These are phyloP conservation scores for Clonostachys rosea DNA, from an alignment of 2,329 filamentous ascomycete genomes.

Conservation along the genomic window DNA sequence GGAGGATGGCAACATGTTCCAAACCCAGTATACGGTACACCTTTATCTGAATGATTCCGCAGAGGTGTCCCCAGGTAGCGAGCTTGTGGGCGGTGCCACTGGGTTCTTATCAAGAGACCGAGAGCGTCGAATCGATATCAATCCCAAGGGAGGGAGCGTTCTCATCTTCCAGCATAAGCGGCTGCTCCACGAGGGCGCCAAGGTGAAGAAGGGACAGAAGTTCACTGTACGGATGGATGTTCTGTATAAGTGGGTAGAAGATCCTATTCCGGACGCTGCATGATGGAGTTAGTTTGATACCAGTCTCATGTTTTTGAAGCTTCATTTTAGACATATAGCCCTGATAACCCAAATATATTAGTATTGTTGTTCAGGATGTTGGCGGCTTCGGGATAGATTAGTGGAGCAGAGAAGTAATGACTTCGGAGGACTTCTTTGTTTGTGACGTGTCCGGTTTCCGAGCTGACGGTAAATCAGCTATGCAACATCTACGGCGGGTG, in stretches of 20 bases:
- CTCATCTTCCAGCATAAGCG: slow-evolving; percentile 53
- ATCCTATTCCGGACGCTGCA: neutral
- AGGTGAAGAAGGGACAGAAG: slow-evolving; percentile 45
- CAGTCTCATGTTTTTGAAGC: too few species aligned
- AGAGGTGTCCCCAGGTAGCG: slow-evolving; percentile 5
- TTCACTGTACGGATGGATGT: slow-evolving; percentile 54
- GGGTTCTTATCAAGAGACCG: slow-evolving; percentile 42
- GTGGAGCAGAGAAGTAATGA: too few species aligned
- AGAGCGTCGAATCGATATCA: slow-evolving; percentile 40
- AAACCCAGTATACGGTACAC: slow-evolving; percentile 50
- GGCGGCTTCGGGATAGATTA: too few species aligned
- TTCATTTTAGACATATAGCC: too few species aligned
- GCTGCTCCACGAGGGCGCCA: slow-evolving; percentile 48
- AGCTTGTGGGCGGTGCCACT: slow-evolving; percentile 48
- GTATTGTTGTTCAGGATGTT: too few species aligned
- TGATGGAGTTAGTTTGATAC: too few species aligned
- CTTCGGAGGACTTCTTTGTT: too few species aligned
- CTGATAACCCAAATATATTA: too few species aligned
- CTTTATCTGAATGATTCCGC: slow-evolving; percentile 35
- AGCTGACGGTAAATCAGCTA: too few species aligned
- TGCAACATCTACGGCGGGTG: too few species aligned
- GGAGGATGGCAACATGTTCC: slow-evolving; percentile 36
- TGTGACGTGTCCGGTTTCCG: too few species aligned
- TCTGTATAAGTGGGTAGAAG: slow-evolving; percentile 32
- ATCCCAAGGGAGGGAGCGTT: slow-evolving; percentile 52